These are phyloP conservation scores for Phyllostachys edulis DNA, from an alignment of 176 grass and related monocot genomes.

Conservation along the genomic window DNA sequence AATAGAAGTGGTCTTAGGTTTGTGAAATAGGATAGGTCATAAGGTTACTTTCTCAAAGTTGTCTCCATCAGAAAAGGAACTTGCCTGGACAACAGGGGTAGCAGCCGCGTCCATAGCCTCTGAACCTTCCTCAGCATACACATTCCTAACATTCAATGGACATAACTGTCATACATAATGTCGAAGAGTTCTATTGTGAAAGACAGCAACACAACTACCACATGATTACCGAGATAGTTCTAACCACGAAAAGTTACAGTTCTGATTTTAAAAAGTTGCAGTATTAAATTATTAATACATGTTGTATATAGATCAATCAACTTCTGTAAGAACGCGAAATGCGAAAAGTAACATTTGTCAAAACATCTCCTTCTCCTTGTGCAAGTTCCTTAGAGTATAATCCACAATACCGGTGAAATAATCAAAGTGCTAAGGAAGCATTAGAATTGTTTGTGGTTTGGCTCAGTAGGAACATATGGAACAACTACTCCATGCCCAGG, in stretches of 20 bases:
- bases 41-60: conserved; percentile 1
- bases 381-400: conserved; percentile 1
- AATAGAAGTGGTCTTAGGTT: conserved; percentile 38
- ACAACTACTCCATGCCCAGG: background rate
- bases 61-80: conserved; percentile 37
- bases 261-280: background rate
- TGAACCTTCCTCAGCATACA: conserved; percentile 81
- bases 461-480: background rate
- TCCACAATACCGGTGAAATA: background rate
- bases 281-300: conserved; percentile 16
- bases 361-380: background rate
- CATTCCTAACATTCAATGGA: conserved; percentile 61
- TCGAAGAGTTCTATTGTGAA: background rate
- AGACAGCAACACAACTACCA: background rate
- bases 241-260: background rate
- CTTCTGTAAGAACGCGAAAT: background rate
- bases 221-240: background rate
- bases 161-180: conserved; percentile 34
- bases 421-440: background rate
- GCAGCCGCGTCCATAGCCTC: conserved; percentile 57
- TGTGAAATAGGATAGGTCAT: background rate
- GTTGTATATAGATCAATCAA: background rate
- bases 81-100: conserved; percentile 71
- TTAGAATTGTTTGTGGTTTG: background rate
- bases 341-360: conserved; percentile 7